Evolutionary conservation across 768 basidiomycete species (phyloP), one percentile per base, ranked within the genome.

Genomic region (Hygrocybe coccinea): DNA sequence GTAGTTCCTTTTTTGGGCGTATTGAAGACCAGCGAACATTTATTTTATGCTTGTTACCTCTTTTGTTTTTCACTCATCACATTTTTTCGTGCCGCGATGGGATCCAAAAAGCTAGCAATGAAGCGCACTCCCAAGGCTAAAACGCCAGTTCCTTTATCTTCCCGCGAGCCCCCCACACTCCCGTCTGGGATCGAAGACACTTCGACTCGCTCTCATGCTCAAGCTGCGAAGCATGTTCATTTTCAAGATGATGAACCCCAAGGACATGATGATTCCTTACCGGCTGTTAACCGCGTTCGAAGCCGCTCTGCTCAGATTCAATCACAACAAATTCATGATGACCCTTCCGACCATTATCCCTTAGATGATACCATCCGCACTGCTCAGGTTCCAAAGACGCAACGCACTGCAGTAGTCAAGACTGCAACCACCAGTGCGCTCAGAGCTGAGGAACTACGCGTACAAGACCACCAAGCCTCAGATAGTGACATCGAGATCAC

Each of bases 161-260:
- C 39, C 39, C 11, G 19, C 12, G 39, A 41, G 39, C 39, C 39
- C 39, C 19, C 39, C 39, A 11, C 39, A 41, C 39, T 21, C 14
- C 39, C 19, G 39, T 41, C 39, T 41, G 39, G 39, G 15, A 41
- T 11, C 19, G 10, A 67, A 65, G 0, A 76, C 77, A 33, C 71
- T 69, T 15, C 79, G 65, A 4, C 67, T 64, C 25, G 19, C 39
- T 41, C 15, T 41, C 19, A 41, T 41, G 39, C 39, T 41, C 39
- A 21, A 41, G 39, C 39, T 41, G 39, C 12, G 39, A 29, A 29
- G 29, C 29, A 8, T 8, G 29, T 29, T 29, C 29, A 29, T 29
- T 29, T 29, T 29, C 29, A 29, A 29, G 29, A 41, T 41, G 39
- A 29, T 29, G 29, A 29, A 29, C 29, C 39, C 39, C 14, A 41